Evolutionary conservation across 2,329 filamentous ascomycete species (phyloP).

Genomic region (Neurospora sp.): DNA sequence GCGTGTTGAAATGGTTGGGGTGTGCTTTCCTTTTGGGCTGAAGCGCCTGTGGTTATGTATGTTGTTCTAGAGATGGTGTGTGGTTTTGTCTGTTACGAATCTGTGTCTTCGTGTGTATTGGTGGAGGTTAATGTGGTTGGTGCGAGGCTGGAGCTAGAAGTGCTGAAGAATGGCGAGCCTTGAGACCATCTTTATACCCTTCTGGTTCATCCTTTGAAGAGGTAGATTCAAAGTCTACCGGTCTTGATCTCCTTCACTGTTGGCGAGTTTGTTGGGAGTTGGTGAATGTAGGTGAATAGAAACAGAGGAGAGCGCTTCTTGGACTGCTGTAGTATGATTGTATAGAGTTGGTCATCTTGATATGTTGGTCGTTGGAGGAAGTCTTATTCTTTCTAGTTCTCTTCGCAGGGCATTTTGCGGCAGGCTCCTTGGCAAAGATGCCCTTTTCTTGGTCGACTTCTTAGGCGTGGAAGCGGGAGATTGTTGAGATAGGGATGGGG

Average conservation of each 20-base stretch:
- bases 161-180: not conserved
- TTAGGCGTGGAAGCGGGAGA: not conserved
- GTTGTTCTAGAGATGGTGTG: not conserved
- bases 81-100: not conserved
- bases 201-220: not conserved
- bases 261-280: not conserved
- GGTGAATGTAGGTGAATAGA: not conserved
- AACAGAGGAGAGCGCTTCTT: not conserved
- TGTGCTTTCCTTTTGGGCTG: not conserved
- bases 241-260: not conserved
- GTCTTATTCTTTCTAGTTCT: not conserved
- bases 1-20: not conserved
- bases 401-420: not conserved
- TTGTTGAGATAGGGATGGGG: not conserved
- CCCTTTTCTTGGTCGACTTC: not conserved
- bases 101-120: not conserved
- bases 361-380: not conserved
- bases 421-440: not conserved
- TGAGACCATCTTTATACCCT: not conserved
- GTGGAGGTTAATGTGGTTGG: not conserved
- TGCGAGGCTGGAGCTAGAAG: not conserved
- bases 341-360: not conserved
- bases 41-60: not conserved
- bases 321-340: not conserved
- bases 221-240: not conserved